phyloP scores from a whole-genome alignment of 768 basidiomycete species.

The Pilatotrama ljubarskyi region DNA sequence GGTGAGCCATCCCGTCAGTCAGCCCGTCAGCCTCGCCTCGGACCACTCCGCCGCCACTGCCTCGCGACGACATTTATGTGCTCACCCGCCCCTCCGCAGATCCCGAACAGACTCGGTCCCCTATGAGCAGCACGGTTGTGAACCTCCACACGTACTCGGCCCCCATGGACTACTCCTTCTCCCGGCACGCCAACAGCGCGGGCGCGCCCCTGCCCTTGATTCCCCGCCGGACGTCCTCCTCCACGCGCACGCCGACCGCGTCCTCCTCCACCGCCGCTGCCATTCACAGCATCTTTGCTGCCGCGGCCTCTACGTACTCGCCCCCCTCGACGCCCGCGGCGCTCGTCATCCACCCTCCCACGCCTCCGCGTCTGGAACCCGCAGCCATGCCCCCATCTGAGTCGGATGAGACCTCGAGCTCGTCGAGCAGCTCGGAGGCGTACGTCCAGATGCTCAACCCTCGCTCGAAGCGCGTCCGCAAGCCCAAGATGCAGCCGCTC shows the following conservation, averaged over 20 bases:
- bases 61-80: neutral
- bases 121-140: slow-evolving; percentile 18
- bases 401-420: slow-evolving; percentile 13
- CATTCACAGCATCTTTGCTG: slow-evolving; percentile 61
- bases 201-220: slow-evolving; percentile 62
- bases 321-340: slow-evolving; percentile 18
- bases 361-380: slow-evolving; percentile 21
- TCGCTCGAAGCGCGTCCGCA: slow-evolving; percentile 29
- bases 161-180: slow-evolving; percentile 27
- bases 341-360: slow-evolving; percentile 30
- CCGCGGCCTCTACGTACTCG: slow-evolving; percentile 32
- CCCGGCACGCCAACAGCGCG: slow-evolving; percentile 50
- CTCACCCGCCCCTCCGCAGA: slow-evolving; percentile 1
- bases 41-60: neutral
- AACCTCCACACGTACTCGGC: slow-evolving; percentile 14
- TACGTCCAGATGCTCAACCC: slow-evolving; percentile 24
- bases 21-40: neutral
- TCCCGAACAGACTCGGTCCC: slow-evolving; percentile 17
- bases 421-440: slow-evolving; percentile 20
- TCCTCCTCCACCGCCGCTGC: slow-evolving; percentile 34
- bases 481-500: slow-evolving; percentile 29
- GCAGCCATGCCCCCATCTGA: neutral
- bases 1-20: neutral
- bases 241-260: slow-evolving; percentile 8
- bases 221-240: slow-evolving; percentile 48